phyloP scores from a whole-genome alignment of 352 stramenopile species.

The Phytophthora pini region DNA sequence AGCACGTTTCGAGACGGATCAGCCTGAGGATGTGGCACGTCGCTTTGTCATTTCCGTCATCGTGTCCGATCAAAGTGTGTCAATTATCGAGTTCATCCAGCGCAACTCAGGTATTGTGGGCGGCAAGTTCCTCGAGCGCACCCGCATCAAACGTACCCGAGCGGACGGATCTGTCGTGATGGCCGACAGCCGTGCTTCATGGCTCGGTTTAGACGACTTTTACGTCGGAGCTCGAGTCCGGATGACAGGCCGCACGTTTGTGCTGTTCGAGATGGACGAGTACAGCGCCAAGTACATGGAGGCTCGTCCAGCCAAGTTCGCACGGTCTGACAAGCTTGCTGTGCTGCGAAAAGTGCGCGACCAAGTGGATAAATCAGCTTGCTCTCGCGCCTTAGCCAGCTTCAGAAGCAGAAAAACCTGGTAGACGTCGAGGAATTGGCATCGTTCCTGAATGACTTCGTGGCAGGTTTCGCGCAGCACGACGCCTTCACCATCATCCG shows the following conservation, averaged over 20 bases:
- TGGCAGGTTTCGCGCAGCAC: conserved; percentile 58
- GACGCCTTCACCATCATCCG: conserved; percentile 76
- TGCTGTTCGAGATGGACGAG: conserved; percentile 87
- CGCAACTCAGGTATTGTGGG: conserved; percentile 80
- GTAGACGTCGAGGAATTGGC: conserved; percentile 57
- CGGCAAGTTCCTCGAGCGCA: conserved; percentile 80
- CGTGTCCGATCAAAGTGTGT: conserved; percentile 79
- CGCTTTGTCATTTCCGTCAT: conserved; percentile 83
- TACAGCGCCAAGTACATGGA: conserved; percentile 90
- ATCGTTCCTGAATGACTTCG: conserved; percentile 52
- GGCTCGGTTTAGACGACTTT: conserved; percentile 73
- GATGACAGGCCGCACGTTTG: conserved; percentile 72
- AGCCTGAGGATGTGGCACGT: conserved; percentile 71
- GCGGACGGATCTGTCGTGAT: conserved; percentile 24
- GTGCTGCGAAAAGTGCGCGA: conserved; percentile 67
- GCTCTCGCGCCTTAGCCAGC: conserved; percentile 31
- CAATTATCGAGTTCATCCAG: conserved; percentile 78
- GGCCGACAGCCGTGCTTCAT: conserved; percentile 46
- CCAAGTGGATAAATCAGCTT: conserved; percentile 44
- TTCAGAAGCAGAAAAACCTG: conserved; percentile 39
- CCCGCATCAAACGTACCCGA: conserved; percentile 62
- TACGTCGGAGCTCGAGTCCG: conserved; percentile 71
- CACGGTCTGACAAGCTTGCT: conserved; percentile 66
- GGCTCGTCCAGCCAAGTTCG: conserved; percentile 59
- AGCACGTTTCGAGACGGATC: conserved; percentile 67